Conservation (phyloP, 129 eudicot species). For the Erigeron canadensis region DNA sequence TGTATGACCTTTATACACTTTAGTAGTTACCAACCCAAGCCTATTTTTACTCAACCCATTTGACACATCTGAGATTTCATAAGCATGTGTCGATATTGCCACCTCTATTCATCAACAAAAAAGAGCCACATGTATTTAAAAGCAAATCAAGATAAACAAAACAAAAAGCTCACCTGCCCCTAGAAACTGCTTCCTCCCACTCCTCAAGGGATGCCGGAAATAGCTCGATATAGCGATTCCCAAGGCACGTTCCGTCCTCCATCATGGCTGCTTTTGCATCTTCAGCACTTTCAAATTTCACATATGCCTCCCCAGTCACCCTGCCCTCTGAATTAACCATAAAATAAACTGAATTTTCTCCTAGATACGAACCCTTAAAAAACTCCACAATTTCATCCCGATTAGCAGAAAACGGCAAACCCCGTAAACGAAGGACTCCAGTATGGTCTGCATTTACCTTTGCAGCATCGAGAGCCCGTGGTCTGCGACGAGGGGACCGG, state of each 20-base stretch:
- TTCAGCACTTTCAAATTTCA: slow-evolving; percentile 80
- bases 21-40: too few species aligned
- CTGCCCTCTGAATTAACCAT: slow-evolving; percentile 74
- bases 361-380: slow-evolving; percentile 63
- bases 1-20: too few species aligned
- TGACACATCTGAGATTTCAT: too few species aligned
- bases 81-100: too few species aligned
- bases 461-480: slow-evolving; percentile 51
- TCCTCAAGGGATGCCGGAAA: slow-evolving; percentile 80
- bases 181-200: slow-evolving; percentile 75
- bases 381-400: slow-evolving; percentile 73
- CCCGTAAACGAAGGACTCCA: slow-evolving; percentile 78
- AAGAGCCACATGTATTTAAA: background rate
- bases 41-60: too few species aligned
- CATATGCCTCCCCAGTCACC: slow-evolving; percentile 91
- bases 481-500: slow-evolving; percentile 63
- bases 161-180: slow-evolving; percentile 58
- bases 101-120: too few species aligned
- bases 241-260: slow-evolving; percentile 80
- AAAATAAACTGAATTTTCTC: slow-evolving; percentile 68
- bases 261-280: slow-evolving; percentile 90
- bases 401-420: slow-evolving; percentile 75
- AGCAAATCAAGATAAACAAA: background rate
- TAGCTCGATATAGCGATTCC: slow-evolving; percentile 84
- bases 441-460: slow-evolving; percentile 70